Evolutionary conservation across 2,329 filamentous ascomycete genomes (phyloP), one percentile per base, ranked within the genome.

Genomic region (Hypoxylon sp.): DNA sequence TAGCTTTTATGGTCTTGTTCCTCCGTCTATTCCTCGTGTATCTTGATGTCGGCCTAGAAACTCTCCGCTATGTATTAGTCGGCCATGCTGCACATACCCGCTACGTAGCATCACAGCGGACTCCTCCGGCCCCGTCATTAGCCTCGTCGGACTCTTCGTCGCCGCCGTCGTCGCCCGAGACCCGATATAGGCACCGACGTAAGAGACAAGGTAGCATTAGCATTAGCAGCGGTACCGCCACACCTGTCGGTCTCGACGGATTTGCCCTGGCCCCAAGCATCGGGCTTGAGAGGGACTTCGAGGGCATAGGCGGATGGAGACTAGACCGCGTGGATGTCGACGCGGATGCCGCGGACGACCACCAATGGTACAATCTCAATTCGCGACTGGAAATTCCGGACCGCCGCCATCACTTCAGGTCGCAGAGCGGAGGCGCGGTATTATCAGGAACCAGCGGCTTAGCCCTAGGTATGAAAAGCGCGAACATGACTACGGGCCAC

Each of bases 21-120:
- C 79, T 90, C 68, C 85, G 90, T 24, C 85, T 90, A 24, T 80
- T 86, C 50, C 75, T 91, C 56, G 85, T 91, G 62, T 92, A 91
- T 75, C 79, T 91, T 67, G 89, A 92, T 74, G 82, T 92, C 56
- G 85, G 83, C 47, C 78, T 88, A 19, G 87, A 87, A 6, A 81
- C 91, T 3, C 75, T 91, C 1, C 85, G 86, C 5, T 86, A 86
- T 57, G 86, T 87, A 67, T 78, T 91, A 29, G 80, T 82, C 59
- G 80, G 82, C 66, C 78, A 80, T 65, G 77, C 78, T 55, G 73
- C 73, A 44, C 80, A 77, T 22, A 75, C 70, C 57, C 65, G 76
- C 62, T 76, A 71, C 64, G 37, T 77, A 62, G n/a, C 74, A 60
- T 70, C 77, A 11, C 75, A 52, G 24, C 53, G 60, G n/a, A 69